Base-by-base conservation (phyloP, 2,329 filamentous ascomycete genomes). In the Didymella segeticola region DNA sequence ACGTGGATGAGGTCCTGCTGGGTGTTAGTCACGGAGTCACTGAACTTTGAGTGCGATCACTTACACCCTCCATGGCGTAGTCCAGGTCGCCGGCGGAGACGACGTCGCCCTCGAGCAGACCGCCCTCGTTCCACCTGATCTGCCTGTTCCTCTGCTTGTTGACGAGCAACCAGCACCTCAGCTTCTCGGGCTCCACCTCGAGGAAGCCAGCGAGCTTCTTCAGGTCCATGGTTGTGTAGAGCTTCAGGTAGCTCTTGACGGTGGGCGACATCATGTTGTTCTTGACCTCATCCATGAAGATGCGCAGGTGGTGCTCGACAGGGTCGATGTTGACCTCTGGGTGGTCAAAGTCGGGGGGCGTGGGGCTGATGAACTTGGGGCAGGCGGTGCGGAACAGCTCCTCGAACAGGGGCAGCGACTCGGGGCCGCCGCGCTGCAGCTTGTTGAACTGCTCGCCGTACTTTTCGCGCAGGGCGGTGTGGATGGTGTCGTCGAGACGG, bases 281-380 rank as follows among this genome's bases (percentile, higher is more conserved):
- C 87, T 96, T 96, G 78, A 99, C 93, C 82, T 99, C 95, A 68
- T 97, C 93, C 93, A 99, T 98, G 84, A 99, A 99, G 80, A 99
- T 89, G 70, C 90, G 84, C 62, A 96, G 87, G 80, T 99, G 93
- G 83, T 99, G 95, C 81, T 99, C 93, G 64, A 97, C 86, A 36
- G 95, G 95, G 80, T 99, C 95, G 69, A 98, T 84, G 83, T 99
- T 99, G 79, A 93, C 80, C 78, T 93, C 88, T 60, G 95, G 92
- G 84, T 96, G 93, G 75, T 98, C 95, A 77, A 99, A 99, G 81
- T 99, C 93, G 47, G 95, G 95, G 53, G 93, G 91, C 15, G 95
- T 95, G 45, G 95, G 95, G 59, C 89, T 96, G 84, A 99, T 99
- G 85, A 99, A 99, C 83, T 97, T 98, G 78, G 95, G 95, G 87